Conservation (phyloP, 305 asterid genomes). For the Plantago coronopus region DNA sequence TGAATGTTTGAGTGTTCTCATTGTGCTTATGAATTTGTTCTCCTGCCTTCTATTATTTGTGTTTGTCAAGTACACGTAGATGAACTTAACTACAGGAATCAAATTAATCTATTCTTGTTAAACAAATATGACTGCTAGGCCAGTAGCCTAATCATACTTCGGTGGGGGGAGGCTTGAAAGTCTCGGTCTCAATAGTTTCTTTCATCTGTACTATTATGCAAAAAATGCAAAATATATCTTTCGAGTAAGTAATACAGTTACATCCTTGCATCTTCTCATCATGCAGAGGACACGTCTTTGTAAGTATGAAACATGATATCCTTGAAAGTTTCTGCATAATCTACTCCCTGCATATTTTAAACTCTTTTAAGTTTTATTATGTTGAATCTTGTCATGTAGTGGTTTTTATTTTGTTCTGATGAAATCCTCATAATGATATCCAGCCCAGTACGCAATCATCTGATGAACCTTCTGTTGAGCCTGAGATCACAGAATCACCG, state of each 20-base stretch:
- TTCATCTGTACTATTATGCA: neutral
- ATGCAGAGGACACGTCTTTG: too few relatives aligned
- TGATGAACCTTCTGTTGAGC: constrained; percentile 38
- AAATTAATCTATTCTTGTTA: too few relatives aligned
- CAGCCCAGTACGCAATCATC: constrained; percentile 39
- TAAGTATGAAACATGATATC: neutral
- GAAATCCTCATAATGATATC: constrained; percentile 22
- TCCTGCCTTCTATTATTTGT: neutral
- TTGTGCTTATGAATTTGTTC: neutral
- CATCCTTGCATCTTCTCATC: too few relatives aligned
- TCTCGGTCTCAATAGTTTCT: neutral
- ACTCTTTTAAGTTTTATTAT: neutral
- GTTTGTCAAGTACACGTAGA: too few relatives aligned
- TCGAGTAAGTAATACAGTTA: neutral
- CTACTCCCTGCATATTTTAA: neutral
- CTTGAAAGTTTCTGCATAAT: neutral
- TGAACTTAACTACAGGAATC: too few relatives aligned
- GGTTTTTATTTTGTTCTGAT: constrained; percentile 16
- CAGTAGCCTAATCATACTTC: too few relatives aligned
- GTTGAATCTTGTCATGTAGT: too few relatives aligned
- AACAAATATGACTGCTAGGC: too few relatives aligned
- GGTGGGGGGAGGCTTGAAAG: too few relatives aligned
- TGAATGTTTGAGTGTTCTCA: neutral
- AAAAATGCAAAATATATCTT: neutral
- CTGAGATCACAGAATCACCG: constrained; percentile 38